Base-by-base conservation (phyloP, 2,329 filamentous ascomycete species). In the Claviceps lovelessii region DNA sequence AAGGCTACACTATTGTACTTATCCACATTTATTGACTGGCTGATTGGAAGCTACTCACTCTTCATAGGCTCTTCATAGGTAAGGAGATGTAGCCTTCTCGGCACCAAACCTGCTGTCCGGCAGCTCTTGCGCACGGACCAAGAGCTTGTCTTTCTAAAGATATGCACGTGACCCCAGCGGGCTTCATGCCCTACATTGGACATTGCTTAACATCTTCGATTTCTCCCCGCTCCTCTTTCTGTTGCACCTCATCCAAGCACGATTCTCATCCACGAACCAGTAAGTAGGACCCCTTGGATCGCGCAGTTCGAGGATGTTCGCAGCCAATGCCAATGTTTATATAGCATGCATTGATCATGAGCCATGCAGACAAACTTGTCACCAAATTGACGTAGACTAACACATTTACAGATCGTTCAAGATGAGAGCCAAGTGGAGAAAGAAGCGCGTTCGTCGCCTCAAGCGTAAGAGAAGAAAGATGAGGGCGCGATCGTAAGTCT, bases 401-500 rank as follows among this genome's bases (percentile, higher is more conserved):
- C 52, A 35, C 45, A 11, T 29, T 51, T 13, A 23, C 29, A 56
- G 52, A 63, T 66, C 65, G 72, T 76, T 76, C 78, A 83, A 76
- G 77, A 83, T 84, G 81, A 80, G 91, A 93, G 90, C 90, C 73
- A 97, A 97, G 83, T 97, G 93, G 93, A 93, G 91, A 83, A 98
- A 98, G 88, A 98, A 98, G 91, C 84, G 93, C 76, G 90, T 95
- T 79, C 84, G 93, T 71, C 86, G 93, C 77, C 89, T 98, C 76
- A 97, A 97, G 87, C 86, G 90, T 74, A 98, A 98, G 90, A 90
- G 93, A 81, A 94, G 93, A 90, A 98, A 98, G 91, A 95, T 93
- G 79, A 85, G 93, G 75, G 93, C 91, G 70, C 80, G 93, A 80
- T 90, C 85, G 93, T 97, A 82, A 83, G 90, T 78, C n/a, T 23